These are phyloP conservation scores for Stephanodiscus minutulus DNA, from an alignment of 108 stramenopile species.

Conservation along the genomic window DNA sequence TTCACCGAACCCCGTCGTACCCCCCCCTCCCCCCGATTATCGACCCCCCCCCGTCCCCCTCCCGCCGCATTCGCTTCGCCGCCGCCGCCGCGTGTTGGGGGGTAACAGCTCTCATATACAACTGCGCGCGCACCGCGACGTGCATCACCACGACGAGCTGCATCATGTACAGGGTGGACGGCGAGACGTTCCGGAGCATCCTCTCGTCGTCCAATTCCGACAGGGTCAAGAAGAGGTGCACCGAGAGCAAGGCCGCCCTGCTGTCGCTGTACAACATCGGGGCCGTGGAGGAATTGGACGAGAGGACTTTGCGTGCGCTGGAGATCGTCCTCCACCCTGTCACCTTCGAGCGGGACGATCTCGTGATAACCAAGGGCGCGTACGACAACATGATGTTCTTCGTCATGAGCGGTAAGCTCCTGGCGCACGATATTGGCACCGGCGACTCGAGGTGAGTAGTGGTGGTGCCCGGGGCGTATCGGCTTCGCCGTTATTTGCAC, in stretches of 20 bases:
- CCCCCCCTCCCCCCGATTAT: not conserved
- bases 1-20: too few species aligned
- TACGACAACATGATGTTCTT: slow-evolving; percentile 69
- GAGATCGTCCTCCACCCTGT: slow-evolving; percentile 33
- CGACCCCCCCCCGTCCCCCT: not conserved
- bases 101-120: slow-evolving; percentile 49
- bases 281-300: slow-evolving; percentile 41
- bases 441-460: slow-evolving; percentile 27
- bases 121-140: slow-evolving; percentile 62
- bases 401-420: slow-evolving; percentile 60
- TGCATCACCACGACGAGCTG: slow-evolving; percentile 46
- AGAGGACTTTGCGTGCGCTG: slow-evolving; percentile 27
- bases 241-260: slow-evolving; percentile 45
- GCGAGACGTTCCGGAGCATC: slow-evolving; percentile 46
- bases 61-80: too few species aligned
- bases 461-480: not conserved
- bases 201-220: slow-evolving; percentile 47
- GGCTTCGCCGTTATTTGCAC: not conserved
- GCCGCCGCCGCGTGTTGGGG: too few species aligned
- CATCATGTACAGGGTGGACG: slow-evolving; percentile 36
- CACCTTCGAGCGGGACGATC: slow-evolving; percentile 50
- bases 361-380: slow-evolving; percentile 65
- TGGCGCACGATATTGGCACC: slow-evolving; percentile 36
- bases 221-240: slow-evolving; percentile 39
- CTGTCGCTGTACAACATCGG: slow-evolving; percentile 39